These are phyloP conservation scores for Dalbergia oliveri DNA, from an alignment of 306 rosid genomes.

Conservation along the genomic window DNA sequence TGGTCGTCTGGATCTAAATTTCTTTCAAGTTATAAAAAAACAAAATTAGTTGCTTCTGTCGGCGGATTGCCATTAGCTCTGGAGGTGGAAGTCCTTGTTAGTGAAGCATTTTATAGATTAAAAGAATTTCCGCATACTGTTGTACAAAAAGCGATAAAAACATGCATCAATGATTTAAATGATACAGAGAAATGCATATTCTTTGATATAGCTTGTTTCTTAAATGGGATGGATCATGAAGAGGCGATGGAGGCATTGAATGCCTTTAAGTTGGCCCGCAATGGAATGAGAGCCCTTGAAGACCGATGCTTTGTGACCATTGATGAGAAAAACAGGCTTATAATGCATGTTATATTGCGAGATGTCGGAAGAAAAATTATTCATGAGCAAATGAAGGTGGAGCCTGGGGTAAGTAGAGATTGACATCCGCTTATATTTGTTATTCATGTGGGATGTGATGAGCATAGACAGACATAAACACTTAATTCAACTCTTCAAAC, in stretches of 20 bases:
- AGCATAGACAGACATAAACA: too few relatives aligned
- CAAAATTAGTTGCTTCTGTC: background rate
- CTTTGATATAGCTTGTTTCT: constrained; percentile 22
- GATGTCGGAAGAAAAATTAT: constrained; percentile 2
- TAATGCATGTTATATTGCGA: constrained; percentile 12
- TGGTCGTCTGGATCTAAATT: too few relatives aligned
- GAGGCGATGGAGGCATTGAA: background rate
- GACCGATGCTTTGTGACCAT: background rate
- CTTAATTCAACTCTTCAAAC: too few relatives aligned
- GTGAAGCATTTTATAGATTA: background rate
- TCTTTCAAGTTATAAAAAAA: too few relatives aligned
- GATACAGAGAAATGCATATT: background rate
- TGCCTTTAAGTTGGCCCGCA: background rate
- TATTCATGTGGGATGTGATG: too few relatives aligned
- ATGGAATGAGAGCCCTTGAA: background rate
- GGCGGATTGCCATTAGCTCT: constrained; percentile 40
- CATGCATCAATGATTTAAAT: background rate
- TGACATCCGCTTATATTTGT: too few relatives aligned
- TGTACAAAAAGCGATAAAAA: background rate
- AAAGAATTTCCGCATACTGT: background rate
- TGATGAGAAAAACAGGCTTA: background rate
- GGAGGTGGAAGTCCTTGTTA: background rate
- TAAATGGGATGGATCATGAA: background rate
- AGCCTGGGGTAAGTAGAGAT: background rate
- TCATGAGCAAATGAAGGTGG: constrained; percentile 34